These are phyloP conservation scores for Hordeum marinum DNA, from an alignment of 176 grass and related monocot genomes.

Conservation along the genomic window DNA sequence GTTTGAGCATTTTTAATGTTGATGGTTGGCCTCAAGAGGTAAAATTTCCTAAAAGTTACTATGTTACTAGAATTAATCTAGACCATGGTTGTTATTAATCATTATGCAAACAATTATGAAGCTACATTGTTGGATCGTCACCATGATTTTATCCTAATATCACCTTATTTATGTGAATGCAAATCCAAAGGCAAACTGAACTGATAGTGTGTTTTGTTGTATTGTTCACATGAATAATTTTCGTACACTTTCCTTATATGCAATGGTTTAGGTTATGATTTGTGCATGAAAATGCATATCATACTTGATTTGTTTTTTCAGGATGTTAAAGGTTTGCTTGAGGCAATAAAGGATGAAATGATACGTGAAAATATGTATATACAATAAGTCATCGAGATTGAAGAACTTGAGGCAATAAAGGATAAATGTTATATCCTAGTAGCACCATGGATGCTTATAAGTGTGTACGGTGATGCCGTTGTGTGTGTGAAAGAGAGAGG, in stretches of 20 bases:
- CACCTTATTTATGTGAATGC: neutral
- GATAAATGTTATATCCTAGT: no score
- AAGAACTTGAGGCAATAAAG: no score
- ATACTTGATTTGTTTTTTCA: neutral
- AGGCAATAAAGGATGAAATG: neutral
- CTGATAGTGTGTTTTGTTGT: neutral
- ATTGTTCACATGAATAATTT: neutral
- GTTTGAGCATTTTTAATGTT: conserved; percentile 77
- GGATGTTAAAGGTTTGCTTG: neutral
- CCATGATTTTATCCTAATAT: neutral
- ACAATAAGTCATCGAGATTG: neutral
- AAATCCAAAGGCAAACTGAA: neutral
- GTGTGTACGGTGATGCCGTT: neutral
- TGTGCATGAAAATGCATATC: neutral
- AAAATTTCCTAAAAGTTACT: neutral
- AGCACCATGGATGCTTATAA: neutral
- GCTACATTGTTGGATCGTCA: no score
- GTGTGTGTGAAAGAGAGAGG: no score
- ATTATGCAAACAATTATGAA: neutral
- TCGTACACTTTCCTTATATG: neutral
- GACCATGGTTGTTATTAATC: no score
- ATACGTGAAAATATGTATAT: neutral
- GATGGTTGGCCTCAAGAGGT: conserved; percentile 81
- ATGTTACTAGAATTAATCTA: neutral
- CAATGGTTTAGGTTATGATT: neutral